These are phyloP conservation scores for Lyophyllum decastes DNA, from an alignment of 768 basidiomycete genomes.

Conservation along the genomic window DNA sequence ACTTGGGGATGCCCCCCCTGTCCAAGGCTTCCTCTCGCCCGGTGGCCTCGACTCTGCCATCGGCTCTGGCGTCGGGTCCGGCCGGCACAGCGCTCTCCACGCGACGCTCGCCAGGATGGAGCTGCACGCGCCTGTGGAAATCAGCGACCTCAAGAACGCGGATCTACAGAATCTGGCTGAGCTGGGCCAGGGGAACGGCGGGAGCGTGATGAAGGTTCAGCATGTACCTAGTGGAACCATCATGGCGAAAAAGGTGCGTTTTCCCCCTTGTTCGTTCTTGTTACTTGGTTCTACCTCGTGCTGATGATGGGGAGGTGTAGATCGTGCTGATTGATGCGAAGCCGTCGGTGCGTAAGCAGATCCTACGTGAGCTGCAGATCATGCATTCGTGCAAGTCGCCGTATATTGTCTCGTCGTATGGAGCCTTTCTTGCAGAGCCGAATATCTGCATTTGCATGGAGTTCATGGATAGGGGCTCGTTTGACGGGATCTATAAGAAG, in stretches of 20 bases:
- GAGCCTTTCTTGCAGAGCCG: conserved; percentile 94
- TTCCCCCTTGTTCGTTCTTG: neutral
- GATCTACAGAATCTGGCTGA: conserved; percentile 89
- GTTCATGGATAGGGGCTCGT: conserved; percentile 88
- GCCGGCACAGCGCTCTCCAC: conserved; percentile 73
- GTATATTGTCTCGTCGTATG: conserved; percentile 96
- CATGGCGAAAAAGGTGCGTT: conserved; percentile 96
- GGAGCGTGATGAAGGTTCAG: conserved; percentile 94
- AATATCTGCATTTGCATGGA: conserved; percentile 99
- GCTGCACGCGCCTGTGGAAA: conserved; percentile 76
- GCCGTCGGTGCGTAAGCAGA: conserved; percentile 94
- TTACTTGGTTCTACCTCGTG: neutral
- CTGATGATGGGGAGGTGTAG: conserved; percentile 38
- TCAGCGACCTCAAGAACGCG: conserved; percentile 76
- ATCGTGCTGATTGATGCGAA: conserved; percentile 98
- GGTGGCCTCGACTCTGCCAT: conserved; percentile 9
- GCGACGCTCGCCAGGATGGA: conserved; percentile 83
- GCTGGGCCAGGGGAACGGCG: conserved; percentile 94
- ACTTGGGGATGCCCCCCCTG: conserved; percentile 50
- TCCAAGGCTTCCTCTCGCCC: conserved; percentile 14
- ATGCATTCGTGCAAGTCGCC: conserved; percentile 95
- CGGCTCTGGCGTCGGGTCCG: conserved; percentile 24
- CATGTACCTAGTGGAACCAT: conserved; percentile 87
- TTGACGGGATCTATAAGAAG: conserved; percentile 94
- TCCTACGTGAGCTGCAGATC: conserved; percentile 95